phyloP scores from a whole-genome alignment of 768 basidiomycete genomes.

The Pilatotrama ljubarskyi region DNA sequence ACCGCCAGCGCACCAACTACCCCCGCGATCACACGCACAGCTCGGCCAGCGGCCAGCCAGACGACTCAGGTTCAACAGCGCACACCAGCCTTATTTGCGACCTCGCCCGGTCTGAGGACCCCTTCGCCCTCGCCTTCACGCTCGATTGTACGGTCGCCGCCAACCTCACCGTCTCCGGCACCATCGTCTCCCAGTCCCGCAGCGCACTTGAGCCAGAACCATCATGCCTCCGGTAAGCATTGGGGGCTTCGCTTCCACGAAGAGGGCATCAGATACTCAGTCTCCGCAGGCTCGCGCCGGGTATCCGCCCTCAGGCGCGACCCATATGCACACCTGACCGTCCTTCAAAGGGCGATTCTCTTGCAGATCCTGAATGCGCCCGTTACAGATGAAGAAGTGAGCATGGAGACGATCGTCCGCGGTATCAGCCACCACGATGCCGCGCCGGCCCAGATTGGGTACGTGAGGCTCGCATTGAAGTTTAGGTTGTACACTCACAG shows the following conservation, averaged over 20 bases:
- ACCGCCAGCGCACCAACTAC: not conserved
- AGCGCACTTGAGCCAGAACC: too few relatives aligned
- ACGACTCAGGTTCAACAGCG: not conserved
- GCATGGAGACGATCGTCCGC: conserved; percentile 2
- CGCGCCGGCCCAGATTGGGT: conserved; percentile 6
- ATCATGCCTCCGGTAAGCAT: not conserved
- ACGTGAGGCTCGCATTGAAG: not conserved
- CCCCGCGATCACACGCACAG: not conserved
- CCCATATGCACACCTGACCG: conserved; percentile 24
- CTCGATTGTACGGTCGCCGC: too few relatives aligned
- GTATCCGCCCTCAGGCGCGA: conserved; percentile 13
- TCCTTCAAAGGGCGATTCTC: conserved; percentile 26
- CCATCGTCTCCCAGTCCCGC: too few relatives aligned
- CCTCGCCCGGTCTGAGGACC: too few relatives aligned
- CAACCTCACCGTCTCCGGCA: too few relatives aligned
- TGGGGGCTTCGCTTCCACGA: too few relatives aligned
- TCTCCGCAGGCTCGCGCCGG: not conserved
- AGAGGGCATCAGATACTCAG: not conserved
- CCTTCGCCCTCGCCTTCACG: too few relatives aligned
- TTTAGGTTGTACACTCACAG: too few relatives aligned
- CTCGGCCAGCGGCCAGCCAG: not conserved
- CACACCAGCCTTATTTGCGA: too few relatives aligned
- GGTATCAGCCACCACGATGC: conserved; percentile 9
- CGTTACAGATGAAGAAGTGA: not conserved
- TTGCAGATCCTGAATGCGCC: conserved; percentile 22